Evolutionary conservation across 108 stramenopile genomes (phyloP), one percentile per base, ranked within the genome.

Genomic region (Conticribra guillardii): DNA sequence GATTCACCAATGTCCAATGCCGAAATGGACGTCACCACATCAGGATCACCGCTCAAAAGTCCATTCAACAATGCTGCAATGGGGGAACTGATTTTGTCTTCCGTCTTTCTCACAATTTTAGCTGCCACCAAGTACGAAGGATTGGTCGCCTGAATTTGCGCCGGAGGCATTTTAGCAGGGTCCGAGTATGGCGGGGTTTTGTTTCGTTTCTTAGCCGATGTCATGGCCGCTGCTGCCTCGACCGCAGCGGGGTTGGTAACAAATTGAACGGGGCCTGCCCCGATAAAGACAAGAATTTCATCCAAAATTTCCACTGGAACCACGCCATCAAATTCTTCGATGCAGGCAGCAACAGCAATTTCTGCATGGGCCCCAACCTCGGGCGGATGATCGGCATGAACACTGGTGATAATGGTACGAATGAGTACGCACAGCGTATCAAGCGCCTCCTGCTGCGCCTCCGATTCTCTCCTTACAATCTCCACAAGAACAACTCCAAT

Each of bases 401-500:
- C 83, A 24, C 80, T 76, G 26, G 81, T 58, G 33, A 93, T 60
- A 4, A 93, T 27, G 4, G 87, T 82, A 32, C 75, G 83, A 46
- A 89, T 67, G 31, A 93, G 70, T 58, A 90, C 89, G 16, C 70
- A 61, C 26, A 93, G 57, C 3, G 80, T 57, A 60, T 90, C 87
- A 16, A 88, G 56, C 8, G 92, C 90, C 50, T 87, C 82, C 16
- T 65, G 14, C 11, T 60, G 51, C 23, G 21, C 37, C n/a, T 31
- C 69, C 5, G 29, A 14, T 17, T 62, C 54, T 33, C 67, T 62
- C 63, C 84, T 67, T 44, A 76, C 68, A 57, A 95, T 54, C 64
- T 95, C 91, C 29, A 91, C 90, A 17, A 95, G 61, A 7, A 95
- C 81, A 22, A 83, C 89, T 17, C 88, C 90, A 32, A 93, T 87